A percentile compares a stretch with the other conserved stretches of the same genome.
Conservation (phyloP, 2,329 filamentous ascomycete species). For the Colletotrichum coccodes region DNA sequence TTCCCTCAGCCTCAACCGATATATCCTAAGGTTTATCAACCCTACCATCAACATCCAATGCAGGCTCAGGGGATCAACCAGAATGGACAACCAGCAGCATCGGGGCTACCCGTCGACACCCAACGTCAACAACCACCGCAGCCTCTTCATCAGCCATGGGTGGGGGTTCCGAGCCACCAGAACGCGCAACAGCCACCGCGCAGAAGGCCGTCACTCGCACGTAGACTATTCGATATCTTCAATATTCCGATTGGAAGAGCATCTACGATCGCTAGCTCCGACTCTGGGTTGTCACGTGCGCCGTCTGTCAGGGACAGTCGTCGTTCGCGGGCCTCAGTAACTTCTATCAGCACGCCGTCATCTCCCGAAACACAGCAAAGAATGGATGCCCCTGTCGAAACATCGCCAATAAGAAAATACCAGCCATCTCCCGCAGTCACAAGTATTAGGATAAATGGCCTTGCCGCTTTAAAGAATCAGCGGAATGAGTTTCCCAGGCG, state of each 20-base stretch:
- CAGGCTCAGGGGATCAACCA: background rate
- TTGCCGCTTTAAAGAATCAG: conserved; percentile 32
- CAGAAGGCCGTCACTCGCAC: conserved; percentile 7
- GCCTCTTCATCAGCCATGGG: background rate
- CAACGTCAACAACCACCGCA: background rate
- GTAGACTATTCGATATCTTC: conserved; percentile 38
- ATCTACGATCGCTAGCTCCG: conserved; percentile 45
- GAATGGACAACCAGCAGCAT: background rate
- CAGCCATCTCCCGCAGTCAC: conserved; percentile 34
- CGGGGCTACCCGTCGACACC: background rate
- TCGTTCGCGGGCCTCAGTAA: conserved; percentile 5
- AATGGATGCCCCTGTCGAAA: background rate
- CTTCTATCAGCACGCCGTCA: background rate
- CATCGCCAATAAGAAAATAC: background rate
- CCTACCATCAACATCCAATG: conserved; percentile 19
- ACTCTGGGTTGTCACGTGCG: background rate
- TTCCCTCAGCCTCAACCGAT: conserved; percentile 18
- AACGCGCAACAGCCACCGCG: background rate
- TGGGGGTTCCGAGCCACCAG: background rate
- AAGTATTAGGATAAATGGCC: conserved; percentile 50
- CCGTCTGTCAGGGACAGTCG: background rate
- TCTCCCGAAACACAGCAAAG: background rate
- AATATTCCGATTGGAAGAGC: conserved; percentile 44
- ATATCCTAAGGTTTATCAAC: conserved; percentile 34
- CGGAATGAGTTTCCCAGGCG: background rate